Percentiles rank a stretch among this genome's conserved stretches.
phyloP scores from a whole-genome alignment of 179 eudicot species.

The Beta macrorhiza region DNA sequence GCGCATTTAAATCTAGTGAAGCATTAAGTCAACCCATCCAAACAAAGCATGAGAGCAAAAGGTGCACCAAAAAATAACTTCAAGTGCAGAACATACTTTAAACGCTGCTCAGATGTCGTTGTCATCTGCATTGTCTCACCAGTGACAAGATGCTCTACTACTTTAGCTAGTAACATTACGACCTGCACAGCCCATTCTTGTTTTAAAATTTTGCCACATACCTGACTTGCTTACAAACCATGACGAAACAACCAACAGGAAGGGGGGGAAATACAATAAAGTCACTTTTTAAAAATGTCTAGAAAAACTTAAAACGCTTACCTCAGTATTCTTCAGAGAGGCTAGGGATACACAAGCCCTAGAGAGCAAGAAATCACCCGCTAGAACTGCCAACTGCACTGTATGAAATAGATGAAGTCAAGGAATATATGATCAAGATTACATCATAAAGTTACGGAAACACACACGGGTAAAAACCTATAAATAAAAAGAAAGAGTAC shows the following conservation, averaged over 20 bases:
- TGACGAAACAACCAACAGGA: background rate
- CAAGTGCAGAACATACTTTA: conserved; percentile 52
- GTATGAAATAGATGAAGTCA: conserved; percentile 26
- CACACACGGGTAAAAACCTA: background rate
- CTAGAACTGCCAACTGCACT: conserved; percentile 83
- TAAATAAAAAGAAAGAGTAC: too few relatives aligned
- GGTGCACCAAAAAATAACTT: background rate
- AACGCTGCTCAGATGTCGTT: conserved; percentile 71
- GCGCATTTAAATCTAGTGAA: background rate
- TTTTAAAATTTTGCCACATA: background rate
- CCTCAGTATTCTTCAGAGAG: conserved; percentile 86
- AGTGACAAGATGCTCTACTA: conserved; percentile 91
- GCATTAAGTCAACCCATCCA: background rate
- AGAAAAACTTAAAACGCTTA: conserved; percentile 22
- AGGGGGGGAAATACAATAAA: background rate
- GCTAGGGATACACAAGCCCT: conserved; percentile 96
- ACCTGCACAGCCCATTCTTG: conserved; percentile 46
- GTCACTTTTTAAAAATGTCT: background rate
- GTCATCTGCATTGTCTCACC: conserved; percentile 99
- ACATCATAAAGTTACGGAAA: background rate
- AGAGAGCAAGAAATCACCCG: conserved; percentile 92
- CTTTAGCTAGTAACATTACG: conserved; percentile 80
- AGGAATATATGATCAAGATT: conserved; percentile 22
- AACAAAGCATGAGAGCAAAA: background rate
- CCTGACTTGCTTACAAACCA: background rate